Base-by-base conservation (phyloP, 768 basidiomycete genomes). In the Boletellus ananiceps region DNA sequence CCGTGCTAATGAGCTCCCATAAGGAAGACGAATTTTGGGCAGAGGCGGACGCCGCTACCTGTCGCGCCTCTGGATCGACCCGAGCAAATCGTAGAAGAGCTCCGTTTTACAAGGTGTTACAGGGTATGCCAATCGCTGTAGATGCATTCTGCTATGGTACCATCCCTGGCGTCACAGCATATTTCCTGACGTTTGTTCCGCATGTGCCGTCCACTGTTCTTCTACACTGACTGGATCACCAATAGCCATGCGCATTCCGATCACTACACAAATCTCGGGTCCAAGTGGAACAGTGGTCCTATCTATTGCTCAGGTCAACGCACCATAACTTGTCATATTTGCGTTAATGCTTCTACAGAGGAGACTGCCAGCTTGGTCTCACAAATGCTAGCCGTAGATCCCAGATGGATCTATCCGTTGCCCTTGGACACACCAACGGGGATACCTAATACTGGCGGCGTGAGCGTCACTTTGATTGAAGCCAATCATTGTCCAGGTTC, bases 401-500 rank as follows among this genome's bases (percentile, higher is more conserved):
- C 75, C 42, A 81, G 87, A 71, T 98, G 91, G 91, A 85, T 99
- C 0, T 78, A 87, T 59, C 82, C 92, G 5, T 74, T 98, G 3
- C 88, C 92, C 1, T 81, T 93, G 78, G 81, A 96, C 65, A 71
- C 72, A 0, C 78, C 91, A 0, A 84, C 81, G 0, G 64, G 81
- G 31, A 76, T 96, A 47, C 91, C 95, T 1, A 70, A 88, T 56
- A 91, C 92, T 0, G 81, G 82, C 23, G 93, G 93, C 2, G 90
- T 97, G 32, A 74, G 71, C 33, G 94, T 97, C 5, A 97, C 93
- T 2, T 80, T 94, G 35, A 92, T 99, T n/a, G 91, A 96, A 60
- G 96, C 95, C 9, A 98, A 99, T 65, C 96, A 98, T 62, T 97
- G 95, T 77, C 96, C 96, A 5, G 96, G 96, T 4, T 96, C 93